A percentile compares a stretch with the other conserved stretches of the same genome.
phyloP scores from a whole-genome alignment of 129 eudicot species.

The Escallonia rubra region DNA sequence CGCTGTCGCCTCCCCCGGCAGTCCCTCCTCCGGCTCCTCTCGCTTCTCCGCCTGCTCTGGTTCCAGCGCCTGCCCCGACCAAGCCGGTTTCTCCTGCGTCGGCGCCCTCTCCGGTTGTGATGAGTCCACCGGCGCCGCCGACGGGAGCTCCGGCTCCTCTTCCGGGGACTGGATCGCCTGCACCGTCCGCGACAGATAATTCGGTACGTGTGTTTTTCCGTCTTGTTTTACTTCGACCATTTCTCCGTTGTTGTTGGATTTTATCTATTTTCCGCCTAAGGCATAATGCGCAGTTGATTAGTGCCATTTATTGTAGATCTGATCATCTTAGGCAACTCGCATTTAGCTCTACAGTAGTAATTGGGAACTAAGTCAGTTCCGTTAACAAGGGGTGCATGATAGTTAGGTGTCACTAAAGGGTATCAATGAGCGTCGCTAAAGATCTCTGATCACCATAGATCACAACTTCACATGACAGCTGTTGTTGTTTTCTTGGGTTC shows the following conservation, averaged over 20 bases:
- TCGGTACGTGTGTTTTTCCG: conserved; percentile 21
- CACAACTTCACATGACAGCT: no score
- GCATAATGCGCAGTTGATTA: conserved; percentile 1
- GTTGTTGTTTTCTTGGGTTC: no score
- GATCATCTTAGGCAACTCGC: background rate
- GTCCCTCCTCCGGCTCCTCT: conserved; percentile 35
- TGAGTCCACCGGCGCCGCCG: conserved; percentile 66
- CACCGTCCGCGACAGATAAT: conserved; percentile 50
- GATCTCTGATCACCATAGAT: no score
- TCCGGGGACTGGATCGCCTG: conserved; percentile 30
- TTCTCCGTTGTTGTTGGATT: no score
- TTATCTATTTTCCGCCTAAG: background rate
- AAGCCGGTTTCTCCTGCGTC: conserved; percentile 25
- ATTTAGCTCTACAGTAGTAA: no score
- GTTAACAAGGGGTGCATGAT: background rate
- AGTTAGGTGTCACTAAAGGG: no score
- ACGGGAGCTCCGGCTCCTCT: conserved; percentile 58
- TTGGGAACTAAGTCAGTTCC: background rate
- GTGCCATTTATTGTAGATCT: conserved; percentile 2
- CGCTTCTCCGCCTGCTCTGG: conserved; percentile 32
- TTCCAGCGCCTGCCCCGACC: conserved; percentile 32
- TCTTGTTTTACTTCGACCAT: background rate
- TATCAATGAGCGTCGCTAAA: no score
- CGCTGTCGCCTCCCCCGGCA: conserved; percentile 36
- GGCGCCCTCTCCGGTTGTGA: conserved; percentile 26